Evolutionary conservation across 2,329 filamentous ascomycete genomes (phyloP), one percentile per base, ranked within the genome.

Genomic region (Fusarium goolgardi): DNA sequence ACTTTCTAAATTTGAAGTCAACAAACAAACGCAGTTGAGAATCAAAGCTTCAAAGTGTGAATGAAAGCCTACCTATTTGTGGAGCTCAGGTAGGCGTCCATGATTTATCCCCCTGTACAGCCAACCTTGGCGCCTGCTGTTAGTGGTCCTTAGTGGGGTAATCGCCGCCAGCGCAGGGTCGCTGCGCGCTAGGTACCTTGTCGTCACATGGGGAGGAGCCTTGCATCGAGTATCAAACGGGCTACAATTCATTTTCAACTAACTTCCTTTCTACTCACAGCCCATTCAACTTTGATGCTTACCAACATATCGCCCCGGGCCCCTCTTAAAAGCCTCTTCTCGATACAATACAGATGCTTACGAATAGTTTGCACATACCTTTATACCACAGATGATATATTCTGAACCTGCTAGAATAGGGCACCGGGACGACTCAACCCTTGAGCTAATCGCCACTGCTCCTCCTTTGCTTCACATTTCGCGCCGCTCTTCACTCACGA

Each of bases 121-220:
- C 43, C 43, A 46, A 57, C 53, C 55, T 55, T 61, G 55, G 54
- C 40, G 45, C 53, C 43, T 59, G 32, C 25, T 46, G 49, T 58
- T 59, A 62, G 63, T 50, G 59, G 63, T 55, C 50, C 43, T 45
- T 55, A 55, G 56, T 50, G 66, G 66, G 69, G 59, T 70, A 65
- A 59, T 50, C 55, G 62, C 59, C 35, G 32, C 56, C 51, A 65
- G 65, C 55, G 51, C 61, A 71, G 68, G 68, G 65, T 62, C 51
- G 41, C 31, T 40, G 16, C 25, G 39, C 58, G 56, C 53, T 67
- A 66, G 37, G 43, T 46, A 18, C 15, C 52, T 34, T 39, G 53
- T 69, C 56, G 66, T 69, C 66, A 69, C 66, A 69, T 69, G 66
- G 66, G 32, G 55, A 53, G 60, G 37, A 55, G 57, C 57, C 56